Evolutionary conservation across 805 yeast genomes (phyloP).

Genomic region (Ogataea dorogensis): DNA sequence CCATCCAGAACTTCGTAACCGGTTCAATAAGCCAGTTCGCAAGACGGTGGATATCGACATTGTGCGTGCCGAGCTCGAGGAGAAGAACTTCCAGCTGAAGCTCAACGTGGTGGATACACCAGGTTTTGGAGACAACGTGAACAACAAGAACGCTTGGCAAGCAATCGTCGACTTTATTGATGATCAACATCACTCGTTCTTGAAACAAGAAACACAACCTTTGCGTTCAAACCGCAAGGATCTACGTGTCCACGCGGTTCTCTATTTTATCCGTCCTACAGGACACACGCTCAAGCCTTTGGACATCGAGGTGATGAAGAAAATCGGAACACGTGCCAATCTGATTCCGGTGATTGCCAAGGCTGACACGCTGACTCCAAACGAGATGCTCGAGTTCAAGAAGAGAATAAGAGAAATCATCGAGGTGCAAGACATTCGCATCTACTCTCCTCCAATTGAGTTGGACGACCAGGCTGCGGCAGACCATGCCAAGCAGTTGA

Average conservation of each 20-base stretch:
- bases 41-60: slow-evolving; percentile 79
- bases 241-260: slow-evolving; percentile 84
- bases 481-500: slow-evolving; percentile 76
- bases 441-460: slow-evolving; percentile 83
- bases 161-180: slow-evolving; percentile 86
- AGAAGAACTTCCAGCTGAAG: slow-evolving; percentile 73
- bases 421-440: slow-evolving; percentile 78
- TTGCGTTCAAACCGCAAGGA: slow-evolving; percentile 63
- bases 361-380: slow-evolving; percentile 77
- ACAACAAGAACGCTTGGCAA: slow-evolving; percentile 83
- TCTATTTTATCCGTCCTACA: slow-evolving; percentile 88
- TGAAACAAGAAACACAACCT: slow-evolving; percentile 96
- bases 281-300: slow-evolving; percentile 85
- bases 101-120: slow-evolving; percentile 89
- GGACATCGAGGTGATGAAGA: slow-evolving; percentile 87
- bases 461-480: slow-evolving; percentile 70
- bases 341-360: slow-evolving; percentile 88
- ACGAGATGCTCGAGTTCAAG: slow-evolving; percentile 68
- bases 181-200: slow-evolving; percentile 82
- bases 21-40: slow-evolving; percentile 59
- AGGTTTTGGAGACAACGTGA: slow-evolving; percentile 89
- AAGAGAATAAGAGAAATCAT: slow-evolving; percentile 77
- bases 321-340: slow-evolving; percentile 75
- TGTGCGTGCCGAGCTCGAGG: slow-evolving; percentile 77
- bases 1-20: slow-evolving; percentile 51